Evolutionary conservation across 805 yeast genomes (phyloP).

Genomic region (Metschnikowia koreensis): DNA sequence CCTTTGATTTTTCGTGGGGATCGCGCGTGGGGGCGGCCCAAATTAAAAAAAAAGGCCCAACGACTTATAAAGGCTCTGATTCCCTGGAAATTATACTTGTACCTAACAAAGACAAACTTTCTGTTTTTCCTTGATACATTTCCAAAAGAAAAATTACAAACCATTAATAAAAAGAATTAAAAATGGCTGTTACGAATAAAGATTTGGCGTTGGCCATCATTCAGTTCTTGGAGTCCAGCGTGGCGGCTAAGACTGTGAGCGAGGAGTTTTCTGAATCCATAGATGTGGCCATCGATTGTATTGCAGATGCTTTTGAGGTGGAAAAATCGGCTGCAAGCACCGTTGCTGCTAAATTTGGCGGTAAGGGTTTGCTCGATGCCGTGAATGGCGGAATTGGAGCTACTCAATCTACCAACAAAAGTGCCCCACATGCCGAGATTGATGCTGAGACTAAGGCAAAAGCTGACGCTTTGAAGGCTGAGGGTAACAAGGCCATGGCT

Average conservation of each 20-base stretch:
- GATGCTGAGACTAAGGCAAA: constrained; percentile 57
- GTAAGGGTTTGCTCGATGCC: constrained; percentile 48
- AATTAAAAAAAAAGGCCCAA: neutral
- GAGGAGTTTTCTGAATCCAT: constrained; percentile 85
- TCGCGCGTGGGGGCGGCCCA: neutral
- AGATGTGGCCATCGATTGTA: constrained; percentile 91
- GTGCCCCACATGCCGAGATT: constrained; percentile 30
- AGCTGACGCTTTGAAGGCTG: constrained; percentile 82
- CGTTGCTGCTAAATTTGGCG: constrained; percentile 41
- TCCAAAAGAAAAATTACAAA: neutral
- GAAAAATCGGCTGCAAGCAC: constrained; percentile 43
- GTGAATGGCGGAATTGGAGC: constrained; percentile 28
- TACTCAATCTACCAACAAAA: constrained; percentile 19
- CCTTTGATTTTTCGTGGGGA: neutral
- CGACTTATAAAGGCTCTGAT: neutral
- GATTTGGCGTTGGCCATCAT: constrained; percentile 74
- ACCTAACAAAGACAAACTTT: no score
- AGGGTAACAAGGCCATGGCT: constrained; percentile 91
- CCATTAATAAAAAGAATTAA: neutral
- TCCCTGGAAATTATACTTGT: no score
- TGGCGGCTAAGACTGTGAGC: constrained; percentile 59
- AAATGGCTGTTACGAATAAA: constrained; percentile 51
- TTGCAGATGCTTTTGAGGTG: constrained; percentile 80
- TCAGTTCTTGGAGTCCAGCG: constrained; percentile 60
- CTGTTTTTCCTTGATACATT: neutral